Evolutionary conservation across 164 flowering plant species (phyloP).

Genomic region (Tetracentron sinense): DNA sequence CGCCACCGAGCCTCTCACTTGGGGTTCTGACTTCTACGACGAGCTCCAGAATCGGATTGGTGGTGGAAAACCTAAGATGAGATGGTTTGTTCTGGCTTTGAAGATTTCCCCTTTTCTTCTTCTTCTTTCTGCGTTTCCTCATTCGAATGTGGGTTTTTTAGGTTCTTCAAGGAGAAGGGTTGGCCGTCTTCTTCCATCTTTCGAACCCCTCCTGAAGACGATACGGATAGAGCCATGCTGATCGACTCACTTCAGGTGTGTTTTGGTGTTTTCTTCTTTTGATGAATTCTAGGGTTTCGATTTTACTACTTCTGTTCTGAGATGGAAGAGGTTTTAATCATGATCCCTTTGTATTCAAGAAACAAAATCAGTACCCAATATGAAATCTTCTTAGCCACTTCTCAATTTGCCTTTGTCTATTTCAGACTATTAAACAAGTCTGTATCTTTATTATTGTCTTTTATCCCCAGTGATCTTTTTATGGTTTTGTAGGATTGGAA

Average conservation of each 20-base stretch:
- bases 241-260: constrained; percentile 78
- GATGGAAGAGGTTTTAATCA: neutral
- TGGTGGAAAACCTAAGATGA: constrained; percentile 97
- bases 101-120: neutral
- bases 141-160: constrained; percentile 14
- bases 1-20: constrained; percentile 47
- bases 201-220: constrained; percentile 54
- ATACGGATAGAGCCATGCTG: constrained; percentile 56
- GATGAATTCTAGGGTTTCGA: neutral
- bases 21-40: constrained; percentile 83
- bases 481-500: constrained; percentile 84
- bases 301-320: neutral
- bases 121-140: neutral
- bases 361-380: too few species aligned
- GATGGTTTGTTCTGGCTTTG: constrained; percentile 66
- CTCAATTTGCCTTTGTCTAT: neutral
- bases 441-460: too few species aligned
- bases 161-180: constrained; percentile 92
- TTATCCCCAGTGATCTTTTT: too few species aligned
- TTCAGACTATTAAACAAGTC: too few species aligned
- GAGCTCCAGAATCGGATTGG: constrained; percentile 83
- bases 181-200: constrained; percentile 78
- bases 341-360: too few species aligned
- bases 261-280: neutral
- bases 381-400: neutral